Evolutionary conservation across 176 grass and related monocot genomes (phyloP), one percentile per base, ranked within the genome.

Genomic region (Dactylis glomerata): DNA sequence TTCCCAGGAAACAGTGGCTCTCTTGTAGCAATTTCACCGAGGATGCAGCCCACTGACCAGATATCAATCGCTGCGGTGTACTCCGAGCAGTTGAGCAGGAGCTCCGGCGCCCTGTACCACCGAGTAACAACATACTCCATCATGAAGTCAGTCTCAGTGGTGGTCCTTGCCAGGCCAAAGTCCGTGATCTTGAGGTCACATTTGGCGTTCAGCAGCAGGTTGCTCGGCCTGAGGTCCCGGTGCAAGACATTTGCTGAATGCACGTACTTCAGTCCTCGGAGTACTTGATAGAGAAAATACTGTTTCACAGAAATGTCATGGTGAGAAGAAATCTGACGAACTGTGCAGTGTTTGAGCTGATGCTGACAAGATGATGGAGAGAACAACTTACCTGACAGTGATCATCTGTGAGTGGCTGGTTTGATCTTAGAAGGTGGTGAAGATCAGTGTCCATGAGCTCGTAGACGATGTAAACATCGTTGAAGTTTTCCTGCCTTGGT

Each of bases 1-100:
- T 98, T 98, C 50, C 95, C 95, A 36, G 95, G 95, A 85, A 98
- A 98, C 38, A 98, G 65, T 55, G 95, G 95, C 75, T 98, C 91
- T 77, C 92, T 79, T 31, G 87, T 98, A 42, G 91, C 89, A n/a
- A 98, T 95, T 56, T 98, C 95, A 58, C 95, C 95, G 13, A 98
- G 55, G 82, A 98, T 98, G 88, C 95, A 98, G 22, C 95, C 95
- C 32, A 95, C 95, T 23, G 92, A 95, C 95, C 95, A 98, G 37
- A 98, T 98, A 70, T 98, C 95, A 69, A 98, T 98, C 46, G 95
- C 95, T 41, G 93, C 92, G 26, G 96, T 98, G n/a, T 98, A 98
- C 52, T 98, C 96, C 22, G 92, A 98, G 74, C 96, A 98, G 76
- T 98, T 98, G 10, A 98, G 91, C n/a, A 98, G 92, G 17, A 98